These are phyloP conservation scores for Lentinula lateritia DNA, from an alignment of 768 basidiomycete species.

Conservation along the genomic window DNA sequence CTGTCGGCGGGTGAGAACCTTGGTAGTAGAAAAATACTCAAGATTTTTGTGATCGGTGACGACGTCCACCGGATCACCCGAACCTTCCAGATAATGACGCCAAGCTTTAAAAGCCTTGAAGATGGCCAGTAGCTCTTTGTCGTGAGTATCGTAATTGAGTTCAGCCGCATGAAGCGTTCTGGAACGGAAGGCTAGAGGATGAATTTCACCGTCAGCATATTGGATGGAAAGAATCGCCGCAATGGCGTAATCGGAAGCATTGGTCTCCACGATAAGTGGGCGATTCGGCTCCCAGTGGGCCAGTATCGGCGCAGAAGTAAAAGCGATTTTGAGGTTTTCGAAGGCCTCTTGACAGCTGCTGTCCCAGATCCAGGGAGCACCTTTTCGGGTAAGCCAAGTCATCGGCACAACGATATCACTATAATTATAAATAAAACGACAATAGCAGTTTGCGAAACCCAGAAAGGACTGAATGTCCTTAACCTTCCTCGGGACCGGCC, in stretches of 20 bases:
- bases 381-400: too few relatives aligned
- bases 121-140: background rate
- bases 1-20: background rate
- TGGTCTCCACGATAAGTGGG: conserved; percentile 20
- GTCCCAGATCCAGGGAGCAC: too few relatives aligned
- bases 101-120: background rate
- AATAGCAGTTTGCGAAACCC: too few relatives aligned
- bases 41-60: background rate
- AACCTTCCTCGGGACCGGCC: too few relatives aligned
- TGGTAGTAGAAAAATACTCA: background rate
- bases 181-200: conserved; percentile 29
- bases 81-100: background rate
- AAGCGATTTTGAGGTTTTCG: too few relatives aligned
- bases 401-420: too few relatives aligned
- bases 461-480: too few relatives aligned
- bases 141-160: background rate
- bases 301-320: conserved; percentile 4
- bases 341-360: too few relatives aligned
- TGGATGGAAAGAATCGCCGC: conserved; percentile 30
- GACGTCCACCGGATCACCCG: background rate
- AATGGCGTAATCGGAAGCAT: conserved; percentile 25
- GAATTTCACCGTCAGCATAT: conserved; percentile 36
- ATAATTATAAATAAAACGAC: too few relatives aligned
- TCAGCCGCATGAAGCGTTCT: conserved; percentile 8
- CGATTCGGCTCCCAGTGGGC: conserved; percentile 6